phyloP scores from a whole-genome alignment of 805 yeast species.

The Metschnikowia cubensis region DNA sequence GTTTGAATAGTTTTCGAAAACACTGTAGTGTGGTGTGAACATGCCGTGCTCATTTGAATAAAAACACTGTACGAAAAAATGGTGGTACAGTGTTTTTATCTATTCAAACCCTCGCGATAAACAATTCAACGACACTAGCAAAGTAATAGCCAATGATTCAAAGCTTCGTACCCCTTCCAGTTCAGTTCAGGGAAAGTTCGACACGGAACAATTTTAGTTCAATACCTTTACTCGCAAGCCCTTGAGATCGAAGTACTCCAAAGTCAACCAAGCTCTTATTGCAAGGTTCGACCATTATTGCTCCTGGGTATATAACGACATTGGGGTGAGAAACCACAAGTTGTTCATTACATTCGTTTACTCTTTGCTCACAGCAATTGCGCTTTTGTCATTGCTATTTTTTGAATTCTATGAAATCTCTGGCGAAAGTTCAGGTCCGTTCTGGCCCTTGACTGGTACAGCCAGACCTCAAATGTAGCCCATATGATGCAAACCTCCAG shows the following conservation, averaged over 20 bases:
- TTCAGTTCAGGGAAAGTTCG: conserved; percentile 63
- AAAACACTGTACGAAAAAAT: no score
- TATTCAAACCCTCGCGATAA: no score
- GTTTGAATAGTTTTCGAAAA: no score
- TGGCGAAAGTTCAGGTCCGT: conserved; percentile 33
- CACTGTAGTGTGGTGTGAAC: no score
- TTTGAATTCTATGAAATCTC: conserved; percentile 45
- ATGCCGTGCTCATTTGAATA: no score
- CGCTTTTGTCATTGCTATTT: conserved; percentile 41
- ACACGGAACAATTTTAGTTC: conserved; percentile 74
- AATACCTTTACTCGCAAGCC: conserved; percentile 76
- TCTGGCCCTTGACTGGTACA: no score
- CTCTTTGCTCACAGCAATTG: conserved; percentile 50
- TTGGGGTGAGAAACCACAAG: conserved; percentile 87
- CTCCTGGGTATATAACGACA: conserved; percentile 90
- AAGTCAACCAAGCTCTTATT: conserved; percentile 51
- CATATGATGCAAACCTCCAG: no score
- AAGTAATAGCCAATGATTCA: no score
- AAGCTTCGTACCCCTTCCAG: no score
- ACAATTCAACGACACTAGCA: no score
- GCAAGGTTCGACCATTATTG: conserved; percentile 91
- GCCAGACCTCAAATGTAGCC: no score
- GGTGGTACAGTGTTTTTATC: no score
- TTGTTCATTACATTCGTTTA: conserved; percentile 63
- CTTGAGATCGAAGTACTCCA: conserved; percentile 70